phyloP scores from a whole-genome alignment of 257 asterid genomes.

The Pogostemon cablin region DNA sequence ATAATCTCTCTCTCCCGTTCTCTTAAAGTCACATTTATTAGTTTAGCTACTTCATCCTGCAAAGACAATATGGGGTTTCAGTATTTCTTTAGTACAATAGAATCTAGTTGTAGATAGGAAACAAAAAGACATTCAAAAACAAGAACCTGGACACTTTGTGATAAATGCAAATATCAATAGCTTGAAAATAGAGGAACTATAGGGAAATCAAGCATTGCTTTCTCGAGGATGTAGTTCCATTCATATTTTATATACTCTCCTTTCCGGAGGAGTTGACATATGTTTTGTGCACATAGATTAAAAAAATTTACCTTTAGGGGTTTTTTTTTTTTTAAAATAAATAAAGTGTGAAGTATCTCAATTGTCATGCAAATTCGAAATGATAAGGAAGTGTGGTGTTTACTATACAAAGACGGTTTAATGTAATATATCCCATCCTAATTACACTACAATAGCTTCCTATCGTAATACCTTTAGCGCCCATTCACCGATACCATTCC shows the following conservation, averaged over 20 bases:
- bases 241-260: too few species aligned
- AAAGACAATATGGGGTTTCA: constrained; percentile 16
- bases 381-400: not conserved
- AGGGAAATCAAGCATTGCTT: too few species aligned
- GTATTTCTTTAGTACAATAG: not conserved
- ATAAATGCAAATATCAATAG: not conserved
- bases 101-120: not conserved
- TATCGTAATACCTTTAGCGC: constrained; percentile 74
- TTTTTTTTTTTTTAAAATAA: not conserved
- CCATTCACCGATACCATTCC: constrained; percentile 82
- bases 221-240: too few species aligned
- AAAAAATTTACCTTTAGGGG: too few species aligned
- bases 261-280: too few species aligned
- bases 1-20: constrained; percentile 83
- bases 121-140: not conserved
- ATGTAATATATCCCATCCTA: not conserved
- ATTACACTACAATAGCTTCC: constrained; percentile 23
- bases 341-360: not conserved
- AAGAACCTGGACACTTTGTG: too few species aligned
- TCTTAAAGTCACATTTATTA: constrained; percentile 58
- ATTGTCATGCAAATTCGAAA: not conserved
- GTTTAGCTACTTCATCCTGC: constrained; percentile 89
- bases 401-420: not conserved
- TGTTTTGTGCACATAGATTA: too few species aligned
- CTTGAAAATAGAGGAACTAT: not conserved